Evolutionary conservation across 257 asterid genomes (phyloP), one percentile per base, ranked within the genome.

Genomic region (Euphrasia confusa): DNA sequence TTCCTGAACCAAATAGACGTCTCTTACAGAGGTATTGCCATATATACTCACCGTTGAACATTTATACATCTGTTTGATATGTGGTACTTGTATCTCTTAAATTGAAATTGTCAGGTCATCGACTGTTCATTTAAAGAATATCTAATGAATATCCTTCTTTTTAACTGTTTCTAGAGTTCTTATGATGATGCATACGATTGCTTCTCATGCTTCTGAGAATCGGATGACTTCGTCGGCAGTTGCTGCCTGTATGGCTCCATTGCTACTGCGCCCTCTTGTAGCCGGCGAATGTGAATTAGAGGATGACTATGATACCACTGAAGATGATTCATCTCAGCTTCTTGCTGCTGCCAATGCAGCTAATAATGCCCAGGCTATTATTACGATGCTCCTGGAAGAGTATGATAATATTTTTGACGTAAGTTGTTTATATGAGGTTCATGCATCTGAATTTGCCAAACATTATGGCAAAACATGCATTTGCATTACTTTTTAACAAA

Each of bases 271-370:
- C 14, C 99, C 97, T 28, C 96, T 92, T 69, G 81, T 92, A 75
- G 97, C 96, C 2, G 99, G 99, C 54, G 99, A 92, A 80, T 92
- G 99, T 65, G 99, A 89, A 75, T 64, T 87, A 67, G 99, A 92
- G 74, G 99, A 86, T 67, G 96, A 81, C 70, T 80, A 71, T 71
- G 94, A 92, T 67, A 58, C 66, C n/a, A 87, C 83, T 66, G 97
- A 97, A 66, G 96, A 87, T 69, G 83, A 83, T 80, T 83, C 97
- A 58, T 87, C 97, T 68, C 97, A 92, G 85, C 89, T 92, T 77
- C 89, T 92, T 63, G 99, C 99, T 70, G 99, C 97, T 62, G 97
- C 97, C 62, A 92, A 81, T 82, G 99, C 99, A 64, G 99, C 99
- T 63, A 92, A 92, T 72, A 84, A 81, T 71, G 99, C 96, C 44